These are phyloP conservation scores for Mycena citricolor DNA, from an alignment of 1,284 basidiomycete genomes.

Conservation along the genomic window DNA sequence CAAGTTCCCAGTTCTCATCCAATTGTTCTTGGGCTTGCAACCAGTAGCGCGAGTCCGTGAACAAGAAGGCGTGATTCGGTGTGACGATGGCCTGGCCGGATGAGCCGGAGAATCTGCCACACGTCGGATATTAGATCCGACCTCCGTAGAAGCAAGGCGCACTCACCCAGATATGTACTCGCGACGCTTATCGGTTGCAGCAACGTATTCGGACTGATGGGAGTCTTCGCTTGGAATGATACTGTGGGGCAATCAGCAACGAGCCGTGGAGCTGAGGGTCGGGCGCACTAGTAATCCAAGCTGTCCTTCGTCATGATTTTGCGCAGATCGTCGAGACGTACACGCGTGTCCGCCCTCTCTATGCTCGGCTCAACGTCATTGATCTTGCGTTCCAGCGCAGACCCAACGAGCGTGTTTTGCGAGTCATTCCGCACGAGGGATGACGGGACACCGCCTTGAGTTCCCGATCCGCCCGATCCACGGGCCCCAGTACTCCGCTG, in stretches of 20 bases:
- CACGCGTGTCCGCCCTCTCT: conserved; percentile 55
- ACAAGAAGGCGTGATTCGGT: conserved; percentile 63
- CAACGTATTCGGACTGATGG: conserved; percentile 87
- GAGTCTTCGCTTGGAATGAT: conserved; percentile 84
- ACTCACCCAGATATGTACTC: conserved; percentile 82
- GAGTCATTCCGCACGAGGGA: conserved; percentile 57
- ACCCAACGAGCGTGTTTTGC: conserved; percentile 69
- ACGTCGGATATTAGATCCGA: conserved; percentile 9
- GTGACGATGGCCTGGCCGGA: conserved; percentile 82
- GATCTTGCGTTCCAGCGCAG: conserved; percentile 64
- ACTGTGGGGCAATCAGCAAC: conserved; percentile 40
- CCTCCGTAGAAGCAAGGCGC: conserved; percentile 8
- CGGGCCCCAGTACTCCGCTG: conserved; percentile 23
- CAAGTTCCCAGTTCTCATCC: conserved; percentile 76
- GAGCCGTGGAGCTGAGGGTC: conserved; percentile 9
- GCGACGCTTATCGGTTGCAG: conserved; percentile 76
- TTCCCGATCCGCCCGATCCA: conserved; percentile 13
- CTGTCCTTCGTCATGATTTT: conserved; percentile 71
- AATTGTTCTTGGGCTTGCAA: conserved; percentile 78
- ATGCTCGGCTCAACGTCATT: conserved; percentile 57
- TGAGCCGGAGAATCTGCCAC: conserved; percentile 77
- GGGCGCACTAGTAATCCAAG: conserved; percentile 83
- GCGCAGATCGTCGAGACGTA: conserved; percentile 66
- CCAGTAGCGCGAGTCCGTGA: conserved; percentile 92
- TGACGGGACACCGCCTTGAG: conserved; percentile 36